phyloP scores from a whole-genome alignment of 768 basidiomycete species.

The Pisolithus sp. region DNA sequence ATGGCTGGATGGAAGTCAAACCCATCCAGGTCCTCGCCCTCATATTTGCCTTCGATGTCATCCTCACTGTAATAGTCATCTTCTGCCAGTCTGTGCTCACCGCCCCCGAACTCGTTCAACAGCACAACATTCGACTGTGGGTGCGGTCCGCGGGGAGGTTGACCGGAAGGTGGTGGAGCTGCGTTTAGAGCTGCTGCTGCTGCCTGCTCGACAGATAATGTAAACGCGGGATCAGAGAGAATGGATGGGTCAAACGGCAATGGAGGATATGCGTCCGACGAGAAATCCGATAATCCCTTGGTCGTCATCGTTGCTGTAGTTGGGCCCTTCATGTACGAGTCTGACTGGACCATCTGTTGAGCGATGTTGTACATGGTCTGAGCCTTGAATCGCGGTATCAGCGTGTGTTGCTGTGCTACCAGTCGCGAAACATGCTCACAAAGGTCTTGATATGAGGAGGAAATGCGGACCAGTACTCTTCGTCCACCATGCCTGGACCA shows the following conservation, averaged over 20 bases:
- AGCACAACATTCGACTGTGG: constrained; percentile 33
- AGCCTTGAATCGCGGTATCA: constrained; percentile 38
- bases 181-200: constrained; percentile 31
- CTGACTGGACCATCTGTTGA: constrained; percentile 55
- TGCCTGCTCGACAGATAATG: constrained; percentile 44
- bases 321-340: constrained; percentile 30
- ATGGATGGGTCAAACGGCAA: constrained; percentile 47
- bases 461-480: constrained; percentile 65
- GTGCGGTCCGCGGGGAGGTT: constrained; percentile 27
- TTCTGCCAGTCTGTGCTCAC: constrained; percentile 31
- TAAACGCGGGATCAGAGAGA: constrained; percentile 49
- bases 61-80: constrained; percentile 45
- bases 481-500: constrained; percentile 34
- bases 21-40: constrained; percentile 31
- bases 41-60: constrained; percentile 37
- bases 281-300: constrained; percentile 32
- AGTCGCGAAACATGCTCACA: constrained; percentile 39
- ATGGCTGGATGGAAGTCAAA: constrained; percentile 18
- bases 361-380: constrained; percentile 65
- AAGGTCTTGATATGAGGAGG: constrained; percentile 65
- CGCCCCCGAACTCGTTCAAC: constrained; percentile 32
- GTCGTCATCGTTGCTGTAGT: constrained; percentile 27
- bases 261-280: constrained; percentile 36
- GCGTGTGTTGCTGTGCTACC: constrained; percentile 13
- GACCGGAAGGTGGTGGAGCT: constrained; percentile 24